Base-by-base conservation (phyloP, 2,329 filamentous ascomycete genomes). In the Ophiosphaerella korrae region DNA sequence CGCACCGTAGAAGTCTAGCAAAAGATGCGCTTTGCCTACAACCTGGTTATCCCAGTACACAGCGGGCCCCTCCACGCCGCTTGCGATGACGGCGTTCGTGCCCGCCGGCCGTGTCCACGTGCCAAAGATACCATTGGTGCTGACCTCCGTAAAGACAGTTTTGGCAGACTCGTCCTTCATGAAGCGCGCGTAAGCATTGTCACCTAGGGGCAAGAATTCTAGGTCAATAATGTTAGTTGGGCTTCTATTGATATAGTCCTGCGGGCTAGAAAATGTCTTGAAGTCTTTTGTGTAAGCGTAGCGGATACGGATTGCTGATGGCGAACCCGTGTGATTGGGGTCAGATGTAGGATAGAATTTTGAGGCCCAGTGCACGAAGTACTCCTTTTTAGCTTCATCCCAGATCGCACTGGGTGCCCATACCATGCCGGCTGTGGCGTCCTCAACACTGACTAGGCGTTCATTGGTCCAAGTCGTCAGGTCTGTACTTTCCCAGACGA, bases 361-460 rank as follows among this genome's bases (percentile, higher is more conserved):
- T 6, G 74, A 74, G 0, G 80, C 71, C 80, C 79, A 82, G 63
- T 79, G 78, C 39, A 82, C 74, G 14, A 78, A 74, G 63, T 78
- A 82, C 37, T 77, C 72, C 13, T 64, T 60, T 59, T 78, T 76
- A 1, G 69, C 65, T 0, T 74, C 68, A 55, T 84, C 80, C 76
- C 77, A 84, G 44, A 84, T 77, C 0, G 81, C 81, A 43, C 80
- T 78, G 0, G 82, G 82, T 0, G 82, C 82, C 82, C 82, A 84
- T 0, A 83, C 80, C 82, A 84, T 84, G 3, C 82, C 82, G 0
- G 80, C 82, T 3, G 75, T 78, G n/a, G 66, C 65, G 49, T 82
- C 76, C 57, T 84, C 81, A 9, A 84, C 81, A 0, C 64, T 68
- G 1, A 81, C 75, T 2, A 84, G 70, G 5, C 79, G 69, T 60